Evolutionary conservation across 148 eudicot species (phyloP), one percentile per base, ranked within the genome.

Genomic region (Rhododendron ferrugineum): DNA sequence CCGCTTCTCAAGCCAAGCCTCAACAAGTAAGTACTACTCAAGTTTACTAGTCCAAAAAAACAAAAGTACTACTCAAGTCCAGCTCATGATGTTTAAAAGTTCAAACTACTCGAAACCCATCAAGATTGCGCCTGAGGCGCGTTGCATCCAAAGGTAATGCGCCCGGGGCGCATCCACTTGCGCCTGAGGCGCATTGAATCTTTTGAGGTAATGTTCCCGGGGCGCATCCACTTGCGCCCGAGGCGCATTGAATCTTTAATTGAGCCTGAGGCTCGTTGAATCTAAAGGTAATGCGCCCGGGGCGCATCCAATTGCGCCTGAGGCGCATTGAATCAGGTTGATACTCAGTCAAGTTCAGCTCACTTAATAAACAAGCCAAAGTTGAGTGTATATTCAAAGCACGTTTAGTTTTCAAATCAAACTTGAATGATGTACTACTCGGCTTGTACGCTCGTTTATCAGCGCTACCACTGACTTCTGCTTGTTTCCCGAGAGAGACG

Each of bases 401-500:
- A 6, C 13, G 28, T 62, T 23, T 0, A 62, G 68, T 23, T 62
- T 60, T 62, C 28, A 22, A 23, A 62, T 62, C 68, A 62, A 62
- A 62, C 30, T 62, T 62, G 68, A 7, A 23, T 23, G 10, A 50
- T 50, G 54, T 13, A 13, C 49, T 46, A 46, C 49, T 46, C 49
- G 11, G 49, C 49, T 46, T 0, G 11, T 9, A 9, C 0, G 11
- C 49, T 1, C 22, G 0, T 56, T 56, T 56, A 56, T 56, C 60
- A 5, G 8, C 8, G 5, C 26, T 22, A 22, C 28, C 30, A 23
- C 28, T 10, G 70, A 44, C 2, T 34, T 7, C 60, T 79, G 62
- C 52, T 79, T 79, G 82, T 54, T 50, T 79, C 64, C 82, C 7
- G 11, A 79, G 82, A 49, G 30, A 78, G 50, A 46, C 50, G 20